Evolutionary conservation across 2,329 filamentous ascomycete genomes (phyloP), one percentile per base, ranked within the genome.

Genomic region (Aspergillus transmontanensis): DNA sequence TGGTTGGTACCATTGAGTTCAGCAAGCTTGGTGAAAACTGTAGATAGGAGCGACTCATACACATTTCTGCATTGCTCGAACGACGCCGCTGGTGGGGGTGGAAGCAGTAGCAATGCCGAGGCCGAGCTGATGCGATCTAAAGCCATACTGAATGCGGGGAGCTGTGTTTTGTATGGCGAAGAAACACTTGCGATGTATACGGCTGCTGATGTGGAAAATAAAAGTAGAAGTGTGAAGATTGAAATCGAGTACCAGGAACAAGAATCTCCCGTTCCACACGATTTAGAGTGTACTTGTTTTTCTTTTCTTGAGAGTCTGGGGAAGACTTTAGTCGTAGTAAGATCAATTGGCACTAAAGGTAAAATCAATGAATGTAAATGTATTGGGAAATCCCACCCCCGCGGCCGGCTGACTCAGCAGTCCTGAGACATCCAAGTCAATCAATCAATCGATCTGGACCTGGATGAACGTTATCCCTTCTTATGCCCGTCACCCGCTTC

Each of bases 11-110:
- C 72, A 60, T 72, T 68, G 14, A 79, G 60, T 12, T 63, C 21
- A 76, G 71, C 55, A 80, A 82, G 23, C 89, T 76, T 82, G 23
- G 81, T 74, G 64, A 90, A 81, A 51, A 84, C 83, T 11, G 83
- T 79, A 58, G 82, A 82, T 48, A 92, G 75, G 2, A 88, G 78
- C n/a, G 83, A 81, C 39, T 83, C 82, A 73, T 91, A 92, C 50
- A 87, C 85, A 34, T 84, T 83, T 64, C 81, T 82, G 65, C 92
- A 80, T 1, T 83, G 75, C 12, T 79, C 72, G 53, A 82, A 79
- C 16, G 80, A 83, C 56, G 84, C 79, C 10, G 87, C 86, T 34
- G 82, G 79, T 32, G 89, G 88, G 56, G 89, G 87, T 50, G 85
- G 82, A 21, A 90, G 86, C 59, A 92, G 81, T 19, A 92, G 81